These are phyloP conservation scores for Lizonia empirigonia DNA, from an alignment of 2,329 filamentous ascomycete genomes.

Conservation along the genomic window DNA sequence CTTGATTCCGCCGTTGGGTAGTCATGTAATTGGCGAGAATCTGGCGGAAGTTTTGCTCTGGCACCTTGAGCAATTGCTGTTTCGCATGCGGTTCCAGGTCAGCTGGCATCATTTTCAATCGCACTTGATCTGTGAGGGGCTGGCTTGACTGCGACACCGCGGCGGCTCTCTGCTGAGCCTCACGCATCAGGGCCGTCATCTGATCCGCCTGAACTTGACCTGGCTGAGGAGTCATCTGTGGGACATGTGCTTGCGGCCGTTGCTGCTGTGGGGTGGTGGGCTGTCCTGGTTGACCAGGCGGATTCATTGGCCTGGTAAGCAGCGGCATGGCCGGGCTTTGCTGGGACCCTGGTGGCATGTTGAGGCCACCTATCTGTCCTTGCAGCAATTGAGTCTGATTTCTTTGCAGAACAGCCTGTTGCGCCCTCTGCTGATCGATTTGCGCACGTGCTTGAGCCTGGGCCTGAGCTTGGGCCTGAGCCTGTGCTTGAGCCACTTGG, in stretches of 20 bases:
- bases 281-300: constrained; percentile 51
- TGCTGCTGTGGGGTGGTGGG: constrained; percentile 45
- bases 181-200: constrained; percentile 37
- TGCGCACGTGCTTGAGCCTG: constrained; percentile 29
- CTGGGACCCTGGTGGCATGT: constrained; percentile 48
- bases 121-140: constrained; percentile 39
- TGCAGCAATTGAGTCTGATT: constrained; percentile 41
- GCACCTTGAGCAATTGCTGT: constrained; percentile 43
- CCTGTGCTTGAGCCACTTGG: constrained; percentile 38
- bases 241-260: constrained; percentile 43
- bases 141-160: constrained; percentile 33
- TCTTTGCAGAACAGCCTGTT: constrained; percentile 45
- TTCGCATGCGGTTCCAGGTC: constrained; percentile 39
- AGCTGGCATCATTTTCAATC: constrained; percentile 41
- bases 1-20: constrained; percentile 27
- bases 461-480: constrained; percentile 28
- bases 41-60: constrained; percentile 41
- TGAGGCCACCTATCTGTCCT: constrained; percentile 51
- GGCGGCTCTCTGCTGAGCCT: constrained; percentile 44
- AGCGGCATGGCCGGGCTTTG: constrained; percentile 57
- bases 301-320: constrained; percentile 55
- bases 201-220: constrained; percentile 38
- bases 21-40: constrained; percentile 36
- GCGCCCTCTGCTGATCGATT: constrained; percentile 37
- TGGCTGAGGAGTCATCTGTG: constrained; percentile 43